Evolutionary conservation across 257 asterid genomes (phyloP), one percentile per base, ranked within the genome.

Genomic region (Solanum pinnatisectum): DNA sequence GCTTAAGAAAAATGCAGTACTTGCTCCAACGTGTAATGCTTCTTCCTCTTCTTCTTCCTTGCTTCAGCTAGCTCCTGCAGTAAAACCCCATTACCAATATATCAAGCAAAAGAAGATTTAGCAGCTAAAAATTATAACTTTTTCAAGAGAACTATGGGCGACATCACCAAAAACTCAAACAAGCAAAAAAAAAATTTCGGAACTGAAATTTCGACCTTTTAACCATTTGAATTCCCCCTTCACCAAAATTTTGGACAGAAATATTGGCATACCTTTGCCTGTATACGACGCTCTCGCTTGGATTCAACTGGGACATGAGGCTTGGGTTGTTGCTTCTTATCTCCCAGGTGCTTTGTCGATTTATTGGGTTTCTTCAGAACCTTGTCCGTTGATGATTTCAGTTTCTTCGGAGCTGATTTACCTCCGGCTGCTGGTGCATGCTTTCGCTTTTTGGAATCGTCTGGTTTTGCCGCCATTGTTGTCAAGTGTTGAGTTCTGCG

Each of bases 41-140:
- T 96, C 96, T 94, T 97, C 92, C 99, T 95, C 92, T 91, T 94
- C 94, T 89, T 96, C 87, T 94, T 96, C 88, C 99, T 95, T 84
- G 96, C 98, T 90, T 97, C 98, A 86, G 98, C 86, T 27, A 94
- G 88, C 71, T 95, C 98, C 99, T 97, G 90, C 79, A 89, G 87
- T 52, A 90, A 90, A 25, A 20, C 7, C 63, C 33, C 63, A 78
- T 40, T 40, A 78, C 14, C 63, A 12, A 77, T 70, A n/a, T 44
- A 78, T 35, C 30, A 78, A 78, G 59, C 63, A 78, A 40, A 42
- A 40, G 35, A 44, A 78, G 23, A 42, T 13, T 42, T 78, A 12
- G 63, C 63, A 78, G 63, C 63, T 40, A 56, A 25, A 78, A 79
- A 27, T 44, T 8, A 16, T 27, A 27, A 27, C 18, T 33, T 44